Evolutionary conservation across 164 flowering plant genomes (phyloP), one percentile per base, ranked within the genome.

Genomic region (Dillenia turbinata): DNA sequence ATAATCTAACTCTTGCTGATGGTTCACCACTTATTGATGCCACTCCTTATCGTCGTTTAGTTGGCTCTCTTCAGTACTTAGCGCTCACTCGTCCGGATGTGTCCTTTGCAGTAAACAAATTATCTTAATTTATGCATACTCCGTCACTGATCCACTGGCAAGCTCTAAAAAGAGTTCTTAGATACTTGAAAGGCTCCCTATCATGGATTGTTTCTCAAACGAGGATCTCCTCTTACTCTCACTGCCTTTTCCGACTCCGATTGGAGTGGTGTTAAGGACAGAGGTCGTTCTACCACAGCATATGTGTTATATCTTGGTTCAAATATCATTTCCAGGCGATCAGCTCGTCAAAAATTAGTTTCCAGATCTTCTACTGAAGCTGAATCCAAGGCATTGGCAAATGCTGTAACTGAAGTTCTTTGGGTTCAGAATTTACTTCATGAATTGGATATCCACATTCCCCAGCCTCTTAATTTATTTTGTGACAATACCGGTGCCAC

Each of bases 401-500:
- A 40, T 17, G 13, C 57, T 9, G 40, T 40, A 11, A 10, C 40
- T 1, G 57, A 54, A 13, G 10, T 19, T 9, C 9, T 13, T 1
- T 54, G 57, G 13, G 9, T 54, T 9, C 5, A 7, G 33, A 17
- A 9, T 19, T 43, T 54, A 12, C 24, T 54, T 9, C 24, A 54
- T 9, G 57, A 54, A 54, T 40, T 54, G 19, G 24, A n/a, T 11
- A 54, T n/a, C 40, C n/a, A 17, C 13, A 43, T 24, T 24, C 26
- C 1, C 26, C 26, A 24, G 26, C 26, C 60, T n/a, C 48, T 2
- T 13, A 57, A 2, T 13, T 9, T 57, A n/a, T 40, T 9, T 43
- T 60, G 54, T 50, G 63, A 60, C 40, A 60, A 60, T 33, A 10
- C 50, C 5, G 40, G 63, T 17, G 63, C 63, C 9, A 60, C 63